phyloP scores from a whole-genome alignment of 345 rosid species.

The Citrus maxima region DNA sequence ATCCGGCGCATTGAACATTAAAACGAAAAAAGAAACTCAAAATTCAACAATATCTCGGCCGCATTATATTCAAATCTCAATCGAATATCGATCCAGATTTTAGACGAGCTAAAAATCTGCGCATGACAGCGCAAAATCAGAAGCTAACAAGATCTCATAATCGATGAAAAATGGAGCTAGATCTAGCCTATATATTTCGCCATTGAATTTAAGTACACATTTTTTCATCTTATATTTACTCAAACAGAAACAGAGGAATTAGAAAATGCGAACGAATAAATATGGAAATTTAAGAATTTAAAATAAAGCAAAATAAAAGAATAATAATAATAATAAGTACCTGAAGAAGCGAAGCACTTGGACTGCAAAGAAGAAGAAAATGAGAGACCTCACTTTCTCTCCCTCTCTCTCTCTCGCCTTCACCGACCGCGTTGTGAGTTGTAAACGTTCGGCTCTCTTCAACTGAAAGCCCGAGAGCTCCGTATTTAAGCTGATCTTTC shows the following conservation, averaged over 20 bases:
- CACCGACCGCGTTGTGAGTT: not conserved
- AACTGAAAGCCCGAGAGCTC: not conserved
- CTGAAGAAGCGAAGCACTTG: not conserved
- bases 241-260: too few relatives aligned
- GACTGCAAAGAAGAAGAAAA: not conserved
- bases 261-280: too few relatives aligned
- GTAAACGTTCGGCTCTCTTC: not conserved
- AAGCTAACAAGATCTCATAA: not conserved
- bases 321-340: not conserved
- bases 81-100: not conserved
- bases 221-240: too few relatives aligned
- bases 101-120: not conserved
- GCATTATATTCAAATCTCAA: not conserved
- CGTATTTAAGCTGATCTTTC: slow-evolving; percentile 1
- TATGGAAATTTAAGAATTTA: too few relatives aligned
- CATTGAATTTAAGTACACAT: too few relatives aligned
- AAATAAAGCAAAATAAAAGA: too few relatives aligned
- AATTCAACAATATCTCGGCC: not conserved
- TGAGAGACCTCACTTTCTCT: not conserved
- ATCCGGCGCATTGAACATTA: not conserved
- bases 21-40: not conserved
- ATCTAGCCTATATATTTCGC: not conserved
- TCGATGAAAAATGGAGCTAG: not conserved
- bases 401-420: not conserved
- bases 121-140: not conserved